Evolutionary conservation across 805 yeast genomes (phyloP).

Genomic region (Yarrowia keelungensis): DNA sequence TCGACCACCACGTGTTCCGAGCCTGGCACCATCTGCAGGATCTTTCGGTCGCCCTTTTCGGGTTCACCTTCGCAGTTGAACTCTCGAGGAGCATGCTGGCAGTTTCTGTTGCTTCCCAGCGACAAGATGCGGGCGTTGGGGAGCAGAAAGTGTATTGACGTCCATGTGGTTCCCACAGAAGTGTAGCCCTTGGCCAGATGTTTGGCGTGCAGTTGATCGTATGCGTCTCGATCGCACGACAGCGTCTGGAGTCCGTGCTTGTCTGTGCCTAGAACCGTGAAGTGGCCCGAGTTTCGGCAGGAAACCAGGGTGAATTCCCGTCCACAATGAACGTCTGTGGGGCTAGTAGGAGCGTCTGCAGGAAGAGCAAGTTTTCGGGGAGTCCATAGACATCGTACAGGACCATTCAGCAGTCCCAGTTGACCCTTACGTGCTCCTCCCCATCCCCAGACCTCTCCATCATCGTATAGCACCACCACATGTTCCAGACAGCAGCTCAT

Average conservation of each 20-base stretch:
- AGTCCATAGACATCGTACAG: conserved; percentile 24
- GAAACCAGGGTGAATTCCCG: conserved; percentile 63
- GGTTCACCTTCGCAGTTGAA: conserved; percentile 12
- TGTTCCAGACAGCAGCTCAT: conserved; percentile 50
- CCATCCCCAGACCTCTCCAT: conserved; percentile 66
- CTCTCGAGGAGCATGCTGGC: conserved; percentile 58
- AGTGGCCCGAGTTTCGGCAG: conserved; percentile 40
- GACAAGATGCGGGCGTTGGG: conserved; percentile 53
- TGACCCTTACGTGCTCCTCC: conserved; percentile 73
- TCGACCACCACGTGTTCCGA: conserved; percentile 80
- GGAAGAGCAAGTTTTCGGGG: conserved; percentile 18
- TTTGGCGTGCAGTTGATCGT: conserved; percentile 8
- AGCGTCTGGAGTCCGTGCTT: conserved; percentile 41
- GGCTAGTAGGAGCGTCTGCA: not conserved
- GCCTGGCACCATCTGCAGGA: conserved; percentile 60
- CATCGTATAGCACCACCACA: conserved; percentile 45
- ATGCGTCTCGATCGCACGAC: conserved; percentile 20
- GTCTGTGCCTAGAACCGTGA: conserved; percentile 52
- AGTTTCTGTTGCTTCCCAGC: conserved; percentile 78
- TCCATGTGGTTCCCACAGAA: conserved; percentile 71
- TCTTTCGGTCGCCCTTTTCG: not conserved
- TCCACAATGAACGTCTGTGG: conserved; percentile 54
- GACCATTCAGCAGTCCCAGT: conserved; percentile 46
- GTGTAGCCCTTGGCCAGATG: conserved; percentile 23
- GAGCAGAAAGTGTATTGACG: conserved; percentile 64